These are phyloP conservation scores for Catharanthus roseus DNA, from an alignment of 257 asterid species.

Conservation along the genomic window DNA sequence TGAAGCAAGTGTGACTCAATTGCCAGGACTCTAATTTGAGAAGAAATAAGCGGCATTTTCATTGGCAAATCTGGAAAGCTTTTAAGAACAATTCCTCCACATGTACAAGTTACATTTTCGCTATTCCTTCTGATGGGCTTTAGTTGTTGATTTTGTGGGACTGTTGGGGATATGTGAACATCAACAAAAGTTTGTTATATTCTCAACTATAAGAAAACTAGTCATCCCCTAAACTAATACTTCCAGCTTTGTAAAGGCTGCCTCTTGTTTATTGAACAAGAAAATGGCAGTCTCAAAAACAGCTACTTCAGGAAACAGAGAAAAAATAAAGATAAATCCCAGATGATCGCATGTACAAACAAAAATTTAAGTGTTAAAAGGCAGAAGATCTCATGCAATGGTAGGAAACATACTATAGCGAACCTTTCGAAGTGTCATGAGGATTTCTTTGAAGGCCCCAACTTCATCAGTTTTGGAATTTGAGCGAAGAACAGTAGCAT, in stretches of 20 bases:
- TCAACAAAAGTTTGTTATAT: background rate
- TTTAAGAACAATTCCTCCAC: background rate
- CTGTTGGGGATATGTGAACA: background rate
- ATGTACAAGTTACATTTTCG: too few species aligned
- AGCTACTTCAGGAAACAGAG: constrained; percentile 1
- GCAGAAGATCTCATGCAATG: constrained; percentile 12
- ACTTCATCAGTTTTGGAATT: constrained; percentile 45
- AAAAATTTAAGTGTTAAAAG: background rate
- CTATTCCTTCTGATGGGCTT: background rate
- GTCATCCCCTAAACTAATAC: background rate
- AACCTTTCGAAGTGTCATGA: constrained; percentile 72
- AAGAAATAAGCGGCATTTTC: background rate
- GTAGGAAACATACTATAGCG: constrained; percentile 21
- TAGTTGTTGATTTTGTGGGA: background rate
- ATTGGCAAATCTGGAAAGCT: background rate
- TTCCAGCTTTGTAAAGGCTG: background rate
- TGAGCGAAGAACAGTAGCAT: constrained; percentile 49
- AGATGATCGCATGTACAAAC: background rate
- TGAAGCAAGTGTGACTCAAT: background rate
- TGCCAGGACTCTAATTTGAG: background rate
- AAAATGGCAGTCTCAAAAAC: background rate
- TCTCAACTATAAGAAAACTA: background rate
- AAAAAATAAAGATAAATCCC: background rate
- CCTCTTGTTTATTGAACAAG: background rate
- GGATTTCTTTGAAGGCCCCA: constrained; percentile 63